Evolutionary conservation across 345 rosid species (phyloP), one percentile per base, ranked within the genome.

Genomic region (Sisymbrium altissimum): DNA sequence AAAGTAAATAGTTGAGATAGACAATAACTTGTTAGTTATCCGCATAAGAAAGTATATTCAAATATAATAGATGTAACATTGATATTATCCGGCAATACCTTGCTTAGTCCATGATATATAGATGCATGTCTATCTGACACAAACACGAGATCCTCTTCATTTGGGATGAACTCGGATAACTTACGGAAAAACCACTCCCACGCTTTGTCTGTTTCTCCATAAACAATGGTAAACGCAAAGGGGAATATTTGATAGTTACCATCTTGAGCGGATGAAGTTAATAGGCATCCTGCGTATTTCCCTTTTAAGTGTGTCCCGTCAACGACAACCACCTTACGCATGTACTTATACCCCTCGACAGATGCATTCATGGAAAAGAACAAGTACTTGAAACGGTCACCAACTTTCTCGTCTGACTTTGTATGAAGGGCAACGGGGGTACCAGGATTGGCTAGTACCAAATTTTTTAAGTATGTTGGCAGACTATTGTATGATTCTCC

Each of bases 391-490:
- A 44, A 44, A 6, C 21, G 49, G 4, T 15, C 19, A 15, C 49
- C 49, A 1, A 15, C 18, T 0, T 17, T 6, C 2, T 5, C 3
- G 0, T 7, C 21, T 4, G 3, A 0, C 1, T 17, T 4, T 0
- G 49, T 44, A 6, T 44, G 3, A 0, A 44, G 19, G 6, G n/a
- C 8, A 3, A 18, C 49, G 0, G 4, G 1, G n/a, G 49, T 44
- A 7, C 19, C 19, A 5, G 49, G 49, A 2, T n/a, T 44, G 1
- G 49, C 8, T n/a, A 5, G 3, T 2, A 44, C 3, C 0, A 44
- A 17, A 0, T 18, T 6, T 0, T 44, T 17, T 0, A 44, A 19
- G n/a, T 44, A 44, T 2, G 1, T n/a, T 1, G 49, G 49, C 0
- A 44, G 49, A 1, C 2, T 13, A 0, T 4, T n/a, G 7, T 41